Percentiles rank a stretch among this genome's conserved stretches.
These are phyloP conservation scores for Trametes cingulata DNA, from an alignment of 768 basidiomycete genomes.

Conservation along the genomic window DNA sequence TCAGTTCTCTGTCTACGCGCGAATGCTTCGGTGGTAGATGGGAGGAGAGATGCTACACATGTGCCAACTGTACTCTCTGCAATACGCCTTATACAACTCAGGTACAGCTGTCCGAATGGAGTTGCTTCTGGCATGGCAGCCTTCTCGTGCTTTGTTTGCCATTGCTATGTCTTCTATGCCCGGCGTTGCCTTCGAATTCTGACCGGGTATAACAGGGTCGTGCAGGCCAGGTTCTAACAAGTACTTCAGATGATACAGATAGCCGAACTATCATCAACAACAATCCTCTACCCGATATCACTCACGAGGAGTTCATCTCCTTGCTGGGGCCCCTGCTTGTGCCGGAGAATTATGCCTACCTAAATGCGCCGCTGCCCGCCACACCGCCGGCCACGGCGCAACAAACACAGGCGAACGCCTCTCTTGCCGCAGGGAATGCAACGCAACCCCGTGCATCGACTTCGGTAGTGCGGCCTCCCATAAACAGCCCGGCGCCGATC, in stretches of 20 bases:
- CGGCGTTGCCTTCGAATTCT: constrained; percentile 1
- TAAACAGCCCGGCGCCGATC: constrained; percentile 72
- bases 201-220: constrained; percentile 1
- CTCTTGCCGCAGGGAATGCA: not conserved
- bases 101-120: too few species aligned
- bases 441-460: constrained; percentile 34
- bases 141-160: not conserved
- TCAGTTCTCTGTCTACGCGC: constrained; percentile 31
- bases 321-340: constrained; percentile 78
- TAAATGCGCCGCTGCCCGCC: constrained; percentile 26
- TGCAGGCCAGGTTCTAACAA: constrained; percentile 1
- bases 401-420: constrained; percentile 25
- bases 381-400: constrained; percentile 22
- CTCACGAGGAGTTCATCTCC: constrained; percentile 84
- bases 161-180: not conserved
- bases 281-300: constrained; percentile 84
- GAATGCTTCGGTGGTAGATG: too few species aligned
- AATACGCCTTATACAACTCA: too few species aligned
- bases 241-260: constrained; percentile 51
- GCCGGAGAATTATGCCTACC: constrained; percentile 71
- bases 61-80: too few species aligned
- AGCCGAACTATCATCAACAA: constrained; percentile 78
- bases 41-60: too few species aligned
- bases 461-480: constrained; percentile 36
- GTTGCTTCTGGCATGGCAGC: not conserved